phyloP scores from a whole-genome alignment of 2,329 filamentous ascomycete species.

The Dichotomopilus funicola region DNA sequence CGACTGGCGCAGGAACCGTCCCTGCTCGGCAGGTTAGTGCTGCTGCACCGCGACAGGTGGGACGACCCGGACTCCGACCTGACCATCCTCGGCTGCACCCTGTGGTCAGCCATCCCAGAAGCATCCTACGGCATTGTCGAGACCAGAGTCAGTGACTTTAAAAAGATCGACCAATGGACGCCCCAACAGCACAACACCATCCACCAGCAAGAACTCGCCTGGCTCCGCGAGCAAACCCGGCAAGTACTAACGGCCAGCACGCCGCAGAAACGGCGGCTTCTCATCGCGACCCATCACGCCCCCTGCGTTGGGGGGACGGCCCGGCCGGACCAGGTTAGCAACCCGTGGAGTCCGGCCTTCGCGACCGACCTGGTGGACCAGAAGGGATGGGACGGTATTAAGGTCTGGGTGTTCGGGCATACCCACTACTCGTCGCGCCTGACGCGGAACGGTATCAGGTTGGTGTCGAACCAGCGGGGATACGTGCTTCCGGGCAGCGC shows the following conservation, averaged over 20 bases:
- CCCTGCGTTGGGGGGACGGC: conserved; percentile 40
- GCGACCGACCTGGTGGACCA: conserved; percentile 41
- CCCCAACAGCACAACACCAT: conserved; percentile 42
- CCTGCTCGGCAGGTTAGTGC: conserved; percentile 33
- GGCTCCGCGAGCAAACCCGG: conserved; percentile 39
- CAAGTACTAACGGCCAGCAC: not conserved
- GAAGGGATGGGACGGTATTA: conserved; percentile 24
- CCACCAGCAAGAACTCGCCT: conserved; percentile 43
- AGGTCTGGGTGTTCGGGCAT: conserved; percentile 42
- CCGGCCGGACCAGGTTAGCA: conserved; percentile 41
- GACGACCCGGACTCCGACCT: conserved; percentile 36
- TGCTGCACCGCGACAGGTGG: conserved; percentile 39
- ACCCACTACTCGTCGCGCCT: conserved; percentile 40
- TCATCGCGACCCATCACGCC: conserved; percentile 54
- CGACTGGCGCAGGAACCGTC: conserved; percentile 33
- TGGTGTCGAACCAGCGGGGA: conserved; percentile 38
- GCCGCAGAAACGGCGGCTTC: conserved; percentile 30
- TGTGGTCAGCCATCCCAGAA: conserved; percentile 47
- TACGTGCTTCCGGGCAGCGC: conserved; percentile 1
- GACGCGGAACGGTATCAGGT: conserved; percentile 27
- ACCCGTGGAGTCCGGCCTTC: conserved; percentile 44
- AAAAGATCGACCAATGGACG: conserved; percentile 46
- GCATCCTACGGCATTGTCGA: conserved; percentile 34
- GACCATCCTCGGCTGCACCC: conserved; percentile 51
- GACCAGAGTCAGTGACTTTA: conserved; percentile 46